Base-by-base conservation (phyloP, 805 yeast genomes). In the Candida morakotiae region DNA sequence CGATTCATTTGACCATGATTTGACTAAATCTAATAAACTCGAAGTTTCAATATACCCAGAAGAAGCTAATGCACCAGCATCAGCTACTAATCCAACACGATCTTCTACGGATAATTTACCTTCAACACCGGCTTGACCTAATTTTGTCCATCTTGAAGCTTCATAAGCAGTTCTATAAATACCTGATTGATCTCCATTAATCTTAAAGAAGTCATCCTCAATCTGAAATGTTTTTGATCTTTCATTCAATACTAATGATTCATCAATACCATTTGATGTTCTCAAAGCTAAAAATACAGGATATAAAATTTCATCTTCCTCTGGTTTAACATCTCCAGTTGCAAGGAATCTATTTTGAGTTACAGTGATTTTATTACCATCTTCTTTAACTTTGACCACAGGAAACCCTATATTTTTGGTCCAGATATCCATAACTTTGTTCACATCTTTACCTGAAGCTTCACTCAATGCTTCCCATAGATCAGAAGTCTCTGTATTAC, bases 361-460 rank as follows among this genome's bases (percentile, higher is more conserved):
- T 34, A 85, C 67, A 15, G 68, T 69, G 37, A 83, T 60, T 34
- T 69, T 65, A 34, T 69, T 62, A 16, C 68, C 68, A 11, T 47
- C 51, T 60, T 82, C 89, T 35, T 72, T 68, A 26, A 84, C 89
- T 23, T 75, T 63, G 34, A 86, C 64, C 11, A 85, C 77, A 18
- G 94, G 94, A 67, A 70, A 85, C 6, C 94, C 94, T 42, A 83
- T 75, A 52, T 81, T 76, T 51, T 78, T 77, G 40, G 88, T 84
- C 94, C 95, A 85, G 42, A 77, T 74, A 51, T 79, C 78, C 93
- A 85, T 85, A 28, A 81, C 83, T 40, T 65, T 60, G 39, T 74
- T 77, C 32, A 85, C 89, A 51, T 84, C 83, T 51, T 82, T 69
- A 18, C 89, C 89, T 38, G 83, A 73, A 20, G 76, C 87, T 20